Evolutionary conservation across 495 filamentous ascomycete genomes (phyloP), one percentile per base, ranked within the genome.

Genomic region (Aspergillus bertholletiae): DNA sequence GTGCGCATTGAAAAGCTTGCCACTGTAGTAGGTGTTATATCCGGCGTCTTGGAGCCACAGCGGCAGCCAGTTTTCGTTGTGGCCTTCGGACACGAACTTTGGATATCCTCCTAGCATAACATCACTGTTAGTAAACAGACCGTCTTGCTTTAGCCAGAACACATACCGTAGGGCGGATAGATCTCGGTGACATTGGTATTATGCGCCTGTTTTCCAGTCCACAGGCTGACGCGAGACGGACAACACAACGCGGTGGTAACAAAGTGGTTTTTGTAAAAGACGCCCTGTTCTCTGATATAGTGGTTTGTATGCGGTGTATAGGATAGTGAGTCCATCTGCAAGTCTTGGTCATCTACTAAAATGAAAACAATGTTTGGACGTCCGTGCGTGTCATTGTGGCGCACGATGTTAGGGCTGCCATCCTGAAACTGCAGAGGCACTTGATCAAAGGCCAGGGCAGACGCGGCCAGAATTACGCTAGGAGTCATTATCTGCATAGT

Each of bases 161-260:
- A 11, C 18, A 32, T 66, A 82, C 79, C 80, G 54, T 81, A 72
- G 7, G 80, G 84, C 1, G 82, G 79, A 44, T 62, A 68, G 3
- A 87, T 75, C 50, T 84, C 79, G 1, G 84, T 86, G 5, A 87
- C 82, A 53, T 87, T 87, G 22, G 83, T 85, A 57, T 87, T 87
- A 64, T 87, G 84, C 2, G 82, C 80, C 17, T 74, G 68, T 60
- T 79, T 79, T 12, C 84, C 84, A 2, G 83, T 85, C 79, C 65
- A 78, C 5, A 84, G 58, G 6, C 70, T 78, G 0, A 82, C 81
- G 8, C 81, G 65, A 9, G 79, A 74, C 4, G 81, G 81, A 46
- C 81, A 84, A 59, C 81, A 84, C 21, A 83, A 60, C 9, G 81
- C 78, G 3, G 72, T 78, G 12, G 80, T 80, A 59, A 72, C 75